A percentile compares a stretch with the other conserved stretches of the same genome.
phyloP scores from a whole-genome alignment of 208 protist species.

The Trypanosoma lewisi region DNA sequence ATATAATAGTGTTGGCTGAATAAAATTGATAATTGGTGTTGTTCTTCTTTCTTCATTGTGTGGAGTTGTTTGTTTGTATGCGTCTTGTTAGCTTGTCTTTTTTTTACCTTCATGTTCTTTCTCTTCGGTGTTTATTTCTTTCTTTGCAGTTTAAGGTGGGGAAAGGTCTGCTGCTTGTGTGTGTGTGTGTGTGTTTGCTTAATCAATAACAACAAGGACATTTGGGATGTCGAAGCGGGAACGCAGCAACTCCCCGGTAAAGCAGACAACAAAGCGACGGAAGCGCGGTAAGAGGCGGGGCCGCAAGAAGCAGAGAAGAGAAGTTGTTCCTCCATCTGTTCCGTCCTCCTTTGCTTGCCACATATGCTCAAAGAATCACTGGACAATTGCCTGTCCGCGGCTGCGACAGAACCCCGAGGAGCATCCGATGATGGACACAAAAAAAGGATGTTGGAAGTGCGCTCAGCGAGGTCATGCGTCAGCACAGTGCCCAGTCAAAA shows the following conservation, averaged over 20 bases:
- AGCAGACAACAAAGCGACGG: constrained; percentile 16
- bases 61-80: not conserved
- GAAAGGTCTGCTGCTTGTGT: not conserved
- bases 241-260: constrained; percentile 18
- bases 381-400: constrained; percentile 71
- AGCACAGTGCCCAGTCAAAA: constrained; percentile 52
- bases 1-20: too few relatives aligned
- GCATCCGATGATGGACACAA: constrained; percentile 57
- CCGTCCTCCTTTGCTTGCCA: constrained; percentile 67
- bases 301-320: constrained; percentile 9
- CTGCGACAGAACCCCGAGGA: constrained; percentile 43
- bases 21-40: too few relatives aligned
- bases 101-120: constrained; percentile 13
- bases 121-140: constrained; percentile 2
- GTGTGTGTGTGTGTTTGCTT: too few relatives aligned
- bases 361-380: constrained; percentile 79
- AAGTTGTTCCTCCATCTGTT: constrained; percentile 16
- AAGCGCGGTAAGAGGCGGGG: constrained; percentile 20
- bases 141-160: not conserved
- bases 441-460: constrained; percentile 71
- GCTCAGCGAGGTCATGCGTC: constrained; percentile 71
- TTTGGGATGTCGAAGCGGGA: constrained; percentile 25
- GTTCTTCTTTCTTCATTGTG: too few relatives aligned
- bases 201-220: not conserved
- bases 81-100: not conserved